A percentile compares a stretch with the other conserved stretches of the same genome.
Evolutionary conservation across 257 asterid species (phyloP).

Genomic region (Orobanche coerulescens): DNA sequence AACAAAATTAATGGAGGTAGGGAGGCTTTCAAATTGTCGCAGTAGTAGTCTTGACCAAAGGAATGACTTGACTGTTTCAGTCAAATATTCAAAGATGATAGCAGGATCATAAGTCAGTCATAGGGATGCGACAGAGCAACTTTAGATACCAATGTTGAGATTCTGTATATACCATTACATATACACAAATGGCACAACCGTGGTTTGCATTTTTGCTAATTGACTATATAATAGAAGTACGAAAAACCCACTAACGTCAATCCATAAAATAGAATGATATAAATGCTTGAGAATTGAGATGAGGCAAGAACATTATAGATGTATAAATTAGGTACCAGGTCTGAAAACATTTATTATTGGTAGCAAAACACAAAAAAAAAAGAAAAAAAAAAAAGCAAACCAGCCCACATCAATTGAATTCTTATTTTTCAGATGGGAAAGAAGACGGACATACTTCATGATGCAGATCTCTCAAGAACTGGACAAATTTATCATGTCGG

Average conservation of each 20-base stretch:
- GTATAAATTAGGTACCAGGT: constrained; percentile 7
- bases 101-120: not conserved
- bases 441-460: constrained; percentile 53
- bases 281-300: constrained; percentile 14
- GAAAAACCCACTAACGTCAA: not conserved
- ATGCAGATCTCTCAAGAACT: constrained; percentile 66
- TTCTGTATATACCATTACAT: not conserved
- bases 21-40: not conserved
- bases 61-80: not conserved
- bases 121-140: constrained; percentile 4
- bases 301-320: constrained; percentile 1
- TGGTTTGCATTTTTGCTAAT: not conserved
- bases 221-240: not conserved
- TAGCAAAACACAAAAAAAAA: not conserved
- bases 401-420: constrained; percentile 8
- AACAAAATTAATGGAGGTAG: not conserved
- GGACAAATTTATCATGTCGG: constrained; percentile 60
- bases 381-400: constrained; percentile 4
- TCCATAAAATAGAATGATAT: not conserved
- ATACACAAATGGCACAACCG: not conserved
- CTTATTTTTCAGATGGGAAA: constrained; percentile 14
- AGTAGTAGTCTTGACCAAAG: not conserved
- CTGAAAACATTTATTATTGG: constrained; percentile 2
- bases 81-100: not conserved
- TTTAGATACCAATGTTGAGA: not conserved